These are phyloP conservation scores for Cyberlindnera nakhonratchasimensis DNA, from an alignment of 805 yeast genomes.

Conservation along the genomic window DNA sequence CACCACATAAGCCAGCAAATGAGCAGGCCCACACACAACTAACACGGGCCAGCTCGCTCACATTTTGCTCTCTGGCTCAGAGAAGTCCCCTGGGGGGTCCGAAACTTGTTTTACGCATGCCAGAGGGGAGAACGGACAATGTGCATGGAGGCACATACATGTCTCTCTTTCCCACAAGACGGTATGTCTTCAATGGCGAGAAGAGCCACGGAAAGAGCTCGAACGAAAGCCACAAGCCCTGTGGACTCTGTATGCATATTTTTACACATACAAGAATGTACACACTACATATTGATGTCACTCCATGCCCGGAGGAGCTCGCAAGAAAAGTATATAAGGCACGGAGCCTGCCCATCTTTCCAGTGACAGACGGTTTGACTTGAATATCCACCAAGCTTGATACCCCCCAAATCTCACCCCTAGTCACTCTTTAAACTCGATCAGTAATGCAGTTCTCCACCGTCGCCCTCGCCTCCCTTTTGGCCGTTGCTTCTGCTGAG, in stretches of 20 bases:
- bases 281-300: neutral
- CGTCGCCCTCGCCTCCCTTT: slow-evolving; percentile 5
- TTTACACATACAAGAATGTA: neutral
- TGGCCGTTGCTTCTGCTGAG: slow-evolving; percentile 9
- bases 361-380: neutral
- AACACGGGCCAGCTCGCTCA: neutral
- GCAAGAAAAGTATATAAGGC: neutral
- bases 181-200: neutral
- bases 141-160: neutral
- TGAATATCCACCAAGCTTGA: neutral
- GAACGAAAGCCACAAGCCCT: neutral
- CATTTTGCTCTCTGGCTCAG: neutral
- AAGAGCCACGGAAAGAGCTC: too few relatives aligned
- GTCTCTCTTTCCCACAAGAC: neutral
- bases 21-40: too few relatives aligned
- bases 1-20: too few relatives aligned
- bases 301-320: too few relatives aligned
- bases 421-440: slow-evolving; percentile 10
- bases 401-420: slow-evolving; percentile 10
- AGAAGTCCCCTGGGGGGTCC: too few relatives aligned
- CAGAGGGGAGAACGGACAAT: neutral
- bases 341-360: neutral
- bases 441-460: slow-evolving; percentile 13
- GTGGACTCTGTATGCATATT: too few relatives aligned
- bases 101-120: too few relatives aligned